Percentiles rank a stretch among this genome's conserved stretches.
Evolutionary conservation across 2,329 filamentous ascomycete genomes (phyloP).

Genomic region (Rhynchosporium agropyri): DNA sequence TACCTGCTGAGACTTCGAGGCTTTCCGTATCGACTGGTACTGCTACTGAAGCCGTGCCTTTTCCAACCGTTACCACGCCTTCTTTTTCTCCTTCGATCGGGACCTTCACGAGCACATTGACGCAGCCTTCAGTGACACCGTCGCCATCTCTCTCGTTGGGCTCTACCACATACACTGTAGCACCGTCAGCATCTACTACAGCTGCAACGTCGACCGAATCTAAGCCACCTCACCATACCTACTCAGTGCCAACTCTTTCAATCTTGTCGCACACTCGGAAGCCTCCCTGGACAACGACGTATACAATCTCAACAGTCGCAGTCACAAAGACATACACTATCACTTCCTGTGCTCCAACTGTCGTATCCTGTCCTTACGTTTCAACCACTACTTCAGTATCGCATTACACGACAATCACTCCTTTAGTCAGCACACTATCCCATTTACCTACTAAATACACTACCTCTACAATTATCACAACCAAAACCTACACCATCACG

Average conservation of each 20-base stretch:
- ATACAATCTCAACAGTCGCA: background rate
- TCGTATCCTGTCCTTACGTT: background rate
- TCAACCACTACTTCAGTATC: conserved; percentile 6
- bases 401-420: background rate
- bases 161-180: background rate
- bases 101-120: background rate
- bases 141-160: background rate
- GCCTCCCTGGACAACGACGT: background rate
- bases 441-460: conserved; percentile 3
- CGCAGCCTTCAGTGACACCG: background rate
- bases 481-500: conserved; percentile 5
- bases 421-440: background rate
- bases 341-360: conserved; percentile 1
- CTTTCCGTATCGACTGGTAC: conserved; percentile 1
- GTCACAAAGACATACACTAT: conserved; percentile 8
- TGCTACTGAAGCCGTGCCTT: background rate
- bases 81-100: background rate
- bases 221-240: background rate
- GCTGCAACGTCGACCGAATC: background rate
- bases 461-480: conserved; percentile 1
- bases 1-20: background rate
- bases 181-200: background rate
- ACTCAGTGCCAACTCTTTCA: background rate
- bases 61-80: background rate
- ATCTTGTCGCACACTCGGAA: background rate